phyloP scores from a whole-genome alignment of 208 protist species.

The Trypanosoma boissoni region DNA sequence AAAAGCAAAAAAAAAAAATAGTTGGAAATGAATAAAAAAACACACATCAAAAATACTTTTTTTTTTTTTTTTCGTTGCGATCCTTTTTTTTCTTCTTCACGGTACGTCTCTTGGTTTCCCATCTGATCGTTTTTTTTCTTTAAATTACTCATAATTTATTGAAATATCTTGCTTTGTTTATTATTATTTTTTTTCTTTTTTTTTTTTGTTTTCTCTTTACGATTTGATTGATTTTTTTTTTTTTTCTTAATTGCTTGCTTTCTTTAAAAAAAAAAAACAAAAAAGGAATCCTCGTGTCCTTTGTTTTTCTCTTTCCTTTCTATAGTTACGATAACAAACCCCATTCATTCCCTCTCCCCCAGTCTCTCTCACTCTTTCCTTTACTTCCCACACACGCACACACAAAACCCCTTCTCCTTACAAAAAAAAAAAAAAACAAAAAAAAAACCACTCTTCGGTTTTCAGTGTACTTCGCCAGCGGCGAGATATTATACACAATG shows the following conservation, averaged over 20 bases:
- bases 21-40: no score
- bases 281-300: no score
- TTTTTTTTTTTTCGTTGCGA: not conserved
- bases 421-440: no score
- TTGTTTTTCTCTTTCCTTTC: not conserved
- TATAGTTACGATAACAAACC: no score
- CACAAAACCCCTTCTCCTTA: no score
- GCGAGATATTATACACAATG: no score
- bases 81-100: not conserved
- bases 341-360: no score
- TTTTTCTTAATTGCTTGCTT: not conserved
- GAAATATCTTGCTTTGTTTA: constrained; percentile 12
- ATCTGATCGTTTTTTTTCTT: no score
- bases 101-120: not conserved
- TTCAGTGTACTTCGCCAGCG: no score
- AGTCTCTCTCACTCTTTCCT: no score
- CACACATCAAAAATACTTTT: not conserved
- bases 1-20: not conserved
- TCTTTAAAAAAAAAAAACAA: no score
- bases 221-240: not conserved
- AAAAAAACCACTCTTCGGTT: no score
- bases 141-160: not conserved
- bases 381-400: not conserved
- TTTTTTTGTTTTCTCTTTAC: constrained; percentile 11
- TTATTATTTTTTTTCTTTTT: constrained; percentile 6